phyloP scores from a whole-genome alignment of 179 eudicot genomes.

The Sideroxylon spinosum region DNA sequence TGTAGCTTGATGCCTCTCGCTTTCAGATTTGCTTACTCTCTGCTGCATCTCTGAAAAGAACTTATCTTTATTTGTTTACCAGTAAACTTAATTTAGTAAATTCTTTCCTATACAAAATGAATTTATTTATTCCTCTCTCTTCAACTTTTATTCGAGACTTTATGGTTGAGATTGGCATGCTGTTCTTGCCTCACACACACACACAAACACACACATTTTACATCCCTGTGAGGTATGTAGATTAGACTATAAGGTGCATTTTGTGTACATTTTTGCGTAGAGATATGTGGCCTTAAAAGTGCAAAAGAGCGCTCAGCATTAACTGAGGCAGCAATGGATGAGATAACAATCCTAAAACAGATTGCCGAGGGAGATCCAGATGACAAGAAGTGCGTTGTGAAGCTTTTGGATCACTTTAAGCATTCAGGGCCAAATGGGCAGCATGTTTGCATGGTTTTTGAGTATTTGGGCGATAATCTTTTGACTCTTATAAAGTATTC shows the following conservation, averaged over 20 bases:
- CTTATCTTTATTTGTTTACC: not conserved
- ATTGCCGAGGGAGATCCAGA: conserved; percentile 79
- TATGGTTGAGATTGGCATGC: not conserved
- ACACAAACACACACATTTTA: no score
- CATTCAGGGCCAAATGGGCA: conserved; percentile 90
- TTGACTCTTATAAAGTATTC: conserved; percentile 71
- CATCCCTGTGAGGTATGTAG: not conserved
- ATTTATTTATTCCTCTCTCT: not conserved
- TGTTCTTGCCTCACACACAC: not conserved
- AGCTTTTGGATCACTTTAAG: conserved; percentile 81
- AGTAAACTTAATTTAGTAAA: not conserved
- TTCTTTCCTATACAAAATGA: not conserved
- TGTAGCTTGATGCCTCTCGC: not conserved
- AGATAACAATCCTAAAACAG: conserved; percentile 73
- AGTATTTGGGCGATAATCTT: conserved; percentile 81
- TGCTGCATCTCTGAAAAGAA: not conserved
- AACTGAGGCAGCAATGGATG: conserved; percentile 93
- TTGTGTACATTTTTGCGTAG: conserved; percentile 20
- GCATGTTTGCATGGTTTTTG: conserved; percentile 91
- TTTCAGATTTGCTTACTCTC: not conserved
- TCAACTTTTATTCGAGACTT: not conserved
- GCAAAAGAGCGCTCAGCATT: conserved; percentile 87
- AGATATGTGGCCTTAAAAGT: conserved; percentile 76
- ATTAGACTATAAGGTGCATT: not conserved
- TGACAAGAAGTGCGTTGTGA: conserved; percentile 74